Percentiles rank a stretch among this genome's conserved stretches.
These are phyloP conservation scores for Microthlaspi erraticum DNA, from an alignment of 345 rosid genomes.

Conservation along the genomic window DNA sequence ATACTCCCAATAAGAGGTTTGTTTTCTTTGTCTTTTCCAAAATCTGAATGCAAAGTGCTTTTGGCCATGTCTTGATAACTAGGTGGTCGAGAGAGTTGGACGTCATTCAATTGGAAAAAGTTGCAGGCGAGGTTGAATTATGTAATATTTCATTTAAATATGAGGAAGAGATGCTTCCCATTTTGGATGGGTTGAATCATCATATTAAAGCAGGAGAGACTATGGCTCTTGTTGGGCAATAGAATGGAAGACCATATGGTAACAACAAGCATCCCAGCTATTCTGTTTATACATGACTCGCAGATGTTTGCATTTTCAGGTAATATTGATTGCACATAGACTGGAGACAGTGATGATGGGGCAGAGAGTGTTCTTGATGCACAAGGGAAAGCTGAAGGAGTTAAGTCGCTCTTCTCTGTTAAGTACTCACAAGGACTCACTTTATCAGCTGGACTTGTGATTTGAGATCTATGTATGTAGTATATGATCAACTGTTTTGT, in stretches of 20 bases:
- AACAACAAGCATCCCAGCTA: slow-evolving; percentile 35
- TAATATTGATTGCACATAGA: slow-evolving; percentile 89
- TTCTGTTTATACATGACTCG: neutral
- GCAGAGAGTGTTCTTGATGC: slow-evolving; percentile 63
- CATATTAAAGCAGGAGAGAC: slow-evolving; percentile 94
- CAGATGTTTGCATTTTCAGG: slow-evolving; percentile 52
- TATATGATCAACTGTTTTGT: too few species aligned
- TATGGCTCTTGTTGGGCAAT: slow-evolving; percentile 86
- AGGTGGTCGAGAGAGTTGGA: slow-evolving; percentile 73
- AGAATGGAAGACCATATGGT: slow-evolving; percentile 84
- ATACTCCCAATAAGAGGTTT: too few species aligned
- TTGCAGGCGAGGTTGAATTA: slow-evolving; percentile 80
- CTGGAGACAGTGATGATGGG: slow-evolving; percentile 91
- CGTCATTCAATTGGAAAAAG: slow-evolving; percentile 58
- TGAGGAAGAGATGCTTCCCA: slow-evolving; percentile 56
- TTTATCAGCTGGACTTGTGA: too few species aligned
- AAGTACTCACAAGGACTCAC: too few species aligned
- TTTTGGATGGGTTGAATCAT: too few species aligned
- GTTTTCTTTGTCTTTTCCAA: neutral
- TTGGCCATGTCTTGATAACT: slow-evolving; percentile 30
- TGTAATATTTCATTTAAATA: slow-evolving; percentile 70
- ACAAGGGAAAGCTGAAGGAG: slow-evolving; percentile 74
- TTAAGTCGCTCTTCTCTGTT: too few species aligned
- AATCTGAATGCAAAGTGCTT: slow-evolving; percentile 25
- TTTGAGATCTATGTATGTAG: too few species aligned